Conservation (phyloP, 768 basidiomycete species). For the Termitomyces sp. region DNA sequence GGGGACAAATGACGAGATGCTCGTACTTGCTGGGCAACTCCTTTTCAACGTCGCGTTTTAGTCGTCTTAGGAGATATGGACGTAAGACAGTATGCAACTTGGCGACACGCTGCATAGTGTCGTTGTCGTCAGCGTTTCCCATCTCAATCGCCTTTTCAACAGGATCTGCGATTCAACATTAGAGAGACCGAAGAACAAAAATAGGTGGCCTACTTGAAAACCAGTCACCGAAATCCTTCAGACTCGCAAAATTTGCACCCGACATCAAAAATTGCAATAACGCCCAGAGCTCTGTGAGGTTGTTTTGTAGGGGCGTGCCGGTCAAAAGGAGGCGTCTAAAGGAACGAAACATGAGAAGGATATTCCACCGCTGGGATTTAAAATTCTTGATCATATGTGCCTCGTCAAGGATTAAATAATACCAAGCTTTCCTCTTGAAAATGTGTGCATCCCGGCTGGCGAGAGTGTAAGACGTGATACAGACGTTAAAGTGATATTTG, state of each 20-base stretch:
- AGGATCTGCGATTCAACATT: constrained; percentile 50
- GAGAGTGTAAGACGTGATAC: constrained; percentile 90
- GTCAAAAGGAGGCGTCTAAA: constrained; percentile 86
- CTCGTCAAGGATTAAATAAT: constrained; percentile 94
- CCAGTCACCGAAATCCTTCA: constrained; percentile 94
- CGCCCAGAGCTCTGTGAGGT: constrained; percentile 93
- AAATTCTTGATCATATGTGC: constrained; percentile 99
- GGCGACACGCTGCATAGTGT: constrained; percentile 76
- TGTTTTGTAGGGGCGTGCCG: constrained; percentile 95
- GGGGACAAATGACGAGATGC: constrained; percentile 80
- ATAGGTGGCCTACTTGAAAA: constrained; percentile 72
- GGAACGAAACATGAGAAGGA: constrained; percentile 80
- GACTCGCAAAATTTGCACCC: constrained; percentile 80
- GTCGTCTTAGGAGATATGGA: constrained; percentile 90
- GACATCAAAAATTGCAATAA: constrained; percentile 93
- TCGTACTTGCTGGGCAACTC: constrained; percentile 92
- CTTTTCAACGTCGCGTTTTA: constrained; percentile 97
- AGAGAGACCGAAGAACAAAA: neutral
- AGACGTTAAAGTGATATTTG: constrained; percentile 87
- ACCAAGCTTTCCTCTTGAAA: constrained; percentile 91
- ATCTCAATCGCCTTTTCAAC: constrained; percentile 92
- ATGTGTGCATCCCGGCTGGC: constrained; percentile 89
- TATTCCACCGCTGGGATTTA: constrained; percentile 90
- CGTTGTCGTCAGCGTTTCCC: constrained; percentile 70
- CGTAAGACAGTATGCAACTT: constrained; percentile 94